Base-by-base conservation (phyloP, 2,329 filamentous ascomycete species). In the Capronia epimyces region DNA sequence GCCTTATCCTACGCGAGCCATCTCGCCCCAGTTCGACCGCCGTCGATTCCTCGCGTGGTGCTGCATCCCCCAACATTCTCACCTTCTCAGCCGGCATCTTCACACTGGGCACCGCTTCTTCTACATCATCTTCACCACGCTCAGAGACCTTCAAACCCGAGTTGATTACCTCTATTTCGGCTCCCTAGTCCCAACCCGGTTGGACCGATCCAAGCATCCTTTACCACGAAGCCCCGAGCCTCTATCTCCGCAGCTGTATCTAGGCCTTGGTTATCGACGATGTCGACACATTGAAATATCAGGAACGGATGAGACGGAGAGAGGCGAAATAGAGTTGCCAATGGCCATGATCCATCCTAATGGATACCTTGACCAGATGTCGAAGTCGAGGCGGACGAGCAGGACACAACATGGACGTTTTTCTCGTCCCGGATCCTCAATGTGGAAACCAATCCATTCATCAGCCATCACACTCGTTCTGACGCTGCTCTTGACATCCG, bases 281-380 rank as follows among this genome's bases (percentile, higher is more conserved):
- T 53, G 50, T 47, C 18, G 9, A 27, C 5, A 4, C 4, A 24
- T 25, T 42, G 22, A 25, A n/a, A 25, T 15, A 15, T 13, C 22
- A 18, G 16, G 7, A 9, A 7, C 7, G 45, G 34, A 49, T 36
- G 34, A 49, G 45, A 44, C 40, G 50, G 44, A 44, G 15, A 42
- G 22, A 43, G 29, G 24, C 25, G 20, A n/a, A 49, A 2, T 41
- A 16, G 21, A 25, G 5, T 4, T 7, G 24, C 29, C 43, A 16
- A 46, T 49, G 41, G 34, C 50, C 18, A 46, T 40, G 21, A 21
- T 20, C 9, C 37, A 10, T 34, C 18, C 18, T 12, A 21, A 22
- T 41, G 16, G 32, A 37, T 40, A 22, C n/a, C 9, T 9, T 13
- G 46, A 36, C 18, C 12, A 8, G 12, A 3, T 12, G 27, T 12